Evolutionary conservation across 371 early-diverging fungal species (phyloP).

Genomic region (Haplosporangium sp.): DNA sequence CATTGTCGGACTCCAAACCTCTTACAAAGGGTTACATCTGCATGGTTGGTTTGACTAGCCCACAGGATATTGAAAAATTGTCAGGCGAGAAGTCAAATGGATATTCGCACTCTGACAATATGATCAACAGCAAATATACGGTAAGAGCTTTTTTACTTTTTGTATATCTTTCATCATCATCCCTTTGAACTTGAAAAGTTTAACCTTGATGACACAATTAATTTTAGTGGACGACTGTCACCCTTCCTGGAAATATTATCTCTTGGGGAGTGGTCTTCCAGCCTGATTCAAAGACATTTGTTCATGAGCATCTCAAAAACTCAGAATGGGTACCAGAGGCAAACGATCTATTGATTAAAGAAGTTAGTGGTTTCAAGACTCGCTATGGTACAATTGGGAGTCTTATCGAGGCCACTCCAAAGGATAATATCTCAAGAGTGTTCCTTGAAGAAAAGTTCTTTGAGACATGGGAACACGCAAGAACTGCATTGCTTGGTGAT

Average conservation of each 20-base stretch:
- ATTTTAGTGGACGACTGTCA: not conserved
- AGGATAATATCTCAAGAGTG: not conserved
- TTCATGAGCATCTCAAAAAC: not conserved
- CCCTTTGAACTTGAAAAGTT: no score
- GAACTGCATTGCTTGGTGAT: not conserved
- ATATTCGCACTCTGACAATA: not conserved
- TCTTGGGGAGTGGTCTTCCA: not conserved
- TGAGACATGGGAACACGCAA: not conserved
- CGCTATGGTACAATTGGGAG: not conserved
- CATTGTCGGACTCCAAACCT: not conserved
- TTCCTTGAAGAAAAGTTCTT: not conserved
- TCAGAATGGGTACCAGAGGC: not conserved
- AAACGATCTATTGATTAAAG: not conserved
- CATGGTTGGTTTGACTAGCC: not conserved
- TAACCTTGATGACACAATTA: no score
- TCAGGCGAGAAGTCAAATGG: not conserved
- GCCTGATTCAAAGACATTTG: not conserved
- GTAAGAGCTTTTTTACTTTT: not conserved
- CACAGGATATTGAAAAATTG: not conserved
- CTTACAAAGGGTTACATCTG: not conserved
- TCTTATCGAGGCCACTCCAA: not conserved
- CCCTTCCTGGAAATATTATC: not conserved
- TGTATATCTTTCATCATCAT: no score
- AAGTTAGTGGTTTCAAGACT: not conserved
- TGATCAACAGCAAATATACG: not conserved